A percentile compares a stretch with the other conserved stretches of the same genome.
These are phyloP conservation scores for Fusarium odoratissimum DNA, from an alignment of 2,329 filamentous ascomycete genomes.

Conservation along the genomic window DNA sequence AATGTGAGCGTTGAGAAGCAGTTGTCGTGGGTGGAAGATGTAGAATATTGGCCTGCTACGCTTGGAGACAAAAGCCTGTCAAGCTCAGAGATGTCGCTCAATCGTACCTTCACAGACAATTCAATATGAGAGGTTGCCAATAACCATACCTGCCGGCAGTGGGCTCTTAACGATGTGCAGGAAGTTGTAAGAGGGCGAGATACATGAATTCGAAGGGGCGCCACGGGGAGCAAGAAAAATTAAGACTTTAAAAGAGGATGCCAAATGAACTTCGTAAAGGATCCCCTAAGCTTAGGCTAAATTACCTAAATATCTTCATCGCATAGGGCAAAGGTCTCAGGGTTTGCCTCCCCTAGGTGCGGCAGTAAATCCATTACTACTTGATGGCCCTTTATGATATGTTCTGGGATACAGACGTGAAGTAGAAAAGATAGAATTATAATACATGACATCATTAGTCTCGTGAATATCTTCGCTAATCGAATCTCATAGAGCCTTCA, in stretches of 20 bases:
- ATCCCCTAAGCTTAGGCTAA: not conserved
- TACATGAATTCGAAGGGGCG: not conserved
- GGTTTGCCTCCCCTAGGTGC: not conserved
- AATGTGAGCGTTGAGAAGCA: conserved; percentile 7
- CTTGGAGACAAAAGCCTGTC: not conserved
- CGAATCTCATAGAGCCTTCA: not conserved
- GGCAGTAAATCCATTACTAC: not conserved
- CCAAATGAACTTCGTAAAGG: fast-evolving
- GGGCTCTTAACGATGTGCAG: not conserved
- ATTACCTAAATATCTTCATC: fast-evolving
- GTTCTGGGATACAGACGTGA: too few species aligned
- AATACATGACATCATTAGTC: not conserved
- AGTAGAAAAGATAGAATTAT: not conserved
- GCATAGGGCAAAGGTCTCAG: fast-evolving
- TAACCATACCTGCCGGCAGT: fast-evolving
- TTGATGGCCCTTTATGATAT: not conserved
- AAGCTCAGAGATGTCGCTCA: not conserved
- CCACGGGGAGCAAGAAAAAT: not conserved
- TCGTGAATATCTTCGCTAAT: not conserved
- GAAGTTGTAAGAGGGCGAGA: not conserved
- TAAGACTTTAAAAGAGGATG: not conserved
- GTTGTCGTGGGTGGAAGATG: not conserved
- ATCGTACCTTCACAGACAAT: conserved; percentile 1
- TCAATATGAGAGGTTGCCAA: not conserved
- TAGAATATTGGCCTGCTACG: not conserved